A percentile compares a stretch with the other conserved stretches of the same genome.
Evolutionary conservation across 1,284 basidiomycete genomes (phyloP).

Genomic region (Agaricales sp.): DNA sequence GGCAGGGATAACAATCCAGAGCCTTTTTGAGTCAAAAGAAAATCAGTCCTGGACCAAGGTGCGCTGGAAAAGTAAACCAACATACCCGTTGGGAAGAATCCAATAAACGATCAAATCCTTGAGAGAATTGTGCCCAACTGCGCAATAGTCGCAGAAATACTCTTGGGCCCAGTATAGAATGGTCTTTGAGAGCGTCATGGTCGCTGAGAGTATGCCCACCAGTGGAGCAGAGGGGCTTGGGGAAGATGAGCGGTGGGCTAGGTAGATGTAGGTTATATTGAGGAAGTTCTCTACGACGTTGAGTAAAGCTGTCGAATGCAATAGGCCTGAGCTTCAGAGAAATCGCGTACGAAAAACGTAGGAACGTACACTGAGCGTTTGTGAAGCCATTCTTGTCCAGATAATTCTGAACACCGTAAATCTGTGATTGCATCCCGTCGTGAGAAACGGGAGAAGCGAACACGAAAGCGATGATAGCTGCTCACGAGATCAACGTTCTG

Average conservation of each 20-base stretch:
- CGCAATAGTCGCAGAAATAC: constrained; percentile 62
- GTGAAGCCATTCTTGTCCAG: constrained; percentile 71
- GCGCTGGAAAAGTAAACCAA: constrained; percentile 9
- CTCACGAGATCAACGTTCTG: constrained; percentile 50
- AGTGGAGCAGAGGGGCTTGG: constrained; percentile 56
- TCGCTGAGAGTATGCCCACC: constrained; percentile 61
- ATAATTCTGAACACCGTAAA: constrained; percentile 65
- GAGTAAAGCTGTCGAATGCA: constrained; percentile 43
- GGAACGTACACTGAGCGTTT: constrained; percentile 67
- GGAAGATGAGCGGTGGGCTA: constrained; percentile 41
- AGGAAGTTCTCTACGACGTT: constrained; percentile 75
- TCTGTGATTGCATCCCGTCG: constrained; percentile 31
- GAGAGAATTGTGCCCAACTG: constrained; percentile 64
- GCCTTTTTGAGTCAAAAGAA: constrained; percentile 27
- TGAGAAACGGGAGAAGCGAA: neutral
- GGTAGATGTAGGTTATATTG: constrained; percentile 70
- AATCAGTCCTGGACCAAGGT: neutral
- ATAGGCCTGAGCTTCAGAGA: neutral
- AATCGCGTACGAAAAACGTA: neutral
- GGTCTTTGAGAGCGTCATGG: constrained; percentile 82
- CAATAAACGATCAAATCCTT: constrained; percentile 49
- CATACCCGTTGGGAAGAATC: constrained; percentile 74
- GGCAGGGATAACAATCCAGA: constrained; percentile 65
- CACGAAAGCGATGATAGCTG: neutral
- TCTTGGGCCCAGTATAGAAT: constrained; percentile 75